Conservation (phyloP, 1,139 yeast genomes). For the Eremothecium sinecaudum region DNA sequence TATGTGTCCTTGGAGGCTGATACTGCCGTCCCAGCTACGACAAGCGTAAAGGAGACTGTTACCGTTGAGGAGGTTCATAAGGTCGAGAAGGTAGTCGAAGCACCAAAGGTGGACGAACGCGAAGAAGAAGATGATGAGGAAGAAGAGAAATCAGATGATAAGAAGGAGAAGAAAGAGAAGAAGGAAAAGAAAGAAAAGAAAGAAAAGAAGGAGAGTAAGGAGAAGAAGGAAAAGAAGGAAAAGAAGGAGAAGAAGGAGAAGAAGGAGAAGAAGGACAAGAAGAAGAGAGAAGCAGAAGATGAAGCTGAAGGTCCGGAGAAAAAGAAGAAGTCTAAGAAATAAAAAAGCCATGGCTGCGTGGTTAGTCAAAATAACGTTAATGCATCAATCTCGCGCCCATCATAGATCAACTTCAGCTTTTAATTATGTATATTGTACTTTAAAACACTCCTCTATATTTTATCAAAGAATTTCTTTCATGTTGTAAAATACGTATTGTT, state of each 20-base stretch:
- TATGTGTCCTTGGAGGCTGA: constrained; percentile 62
- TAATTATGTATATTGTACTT: constrained; percentile 1
- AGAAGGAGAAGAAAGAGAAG: constrained; percentile 31
- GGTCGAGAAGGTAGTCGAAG: constrained; percentile 35
- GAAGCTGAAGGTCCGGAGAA: constrained; percentile 47
- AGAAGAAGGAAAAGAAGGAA: constrained; percentile 46
- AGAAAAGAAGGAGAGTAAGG: constrained; percentile 42
- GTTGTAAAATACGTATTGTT: too few relatives aligned
- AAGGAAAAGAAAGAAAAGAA: constrained; percentile 41
- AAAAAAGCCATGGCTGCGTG: constrained; percentile 9
- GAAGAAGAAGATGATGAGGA: constrained; percentile 38
- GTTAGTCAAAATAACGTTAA: constrained; percentile 1
- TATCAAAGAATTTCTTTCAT: too few relatives aligned
- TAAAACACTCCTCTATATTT: too few relatives aligned
- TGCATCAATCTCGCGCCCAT: not conserved
- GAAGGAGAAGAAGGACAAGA: constrained; percentile 50
- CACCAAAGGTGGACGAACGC: constrained; percentile 40
- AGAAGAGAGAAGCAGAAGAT: constrained; percentile 58
- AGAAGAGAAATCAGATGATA: too few relatives aligned
- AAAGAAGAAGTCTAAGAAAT: constrained; percentile 47
- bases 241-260: constrained; percentile 61
- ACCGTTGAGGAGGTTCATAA: constrained; percentile 19
- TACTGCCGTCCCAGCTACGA: constrained; percentile 23
- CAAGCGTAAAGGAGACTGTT: constrained; percentile 25
- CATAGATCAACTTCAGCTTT: constrained; percentile 4